Evolutionary conservation across 2,329 filamentous ascomycete genomes (phyloP), one percentile per base, ranked within the genome.

Genomic region (Stenocarpella maydis): DNA sequence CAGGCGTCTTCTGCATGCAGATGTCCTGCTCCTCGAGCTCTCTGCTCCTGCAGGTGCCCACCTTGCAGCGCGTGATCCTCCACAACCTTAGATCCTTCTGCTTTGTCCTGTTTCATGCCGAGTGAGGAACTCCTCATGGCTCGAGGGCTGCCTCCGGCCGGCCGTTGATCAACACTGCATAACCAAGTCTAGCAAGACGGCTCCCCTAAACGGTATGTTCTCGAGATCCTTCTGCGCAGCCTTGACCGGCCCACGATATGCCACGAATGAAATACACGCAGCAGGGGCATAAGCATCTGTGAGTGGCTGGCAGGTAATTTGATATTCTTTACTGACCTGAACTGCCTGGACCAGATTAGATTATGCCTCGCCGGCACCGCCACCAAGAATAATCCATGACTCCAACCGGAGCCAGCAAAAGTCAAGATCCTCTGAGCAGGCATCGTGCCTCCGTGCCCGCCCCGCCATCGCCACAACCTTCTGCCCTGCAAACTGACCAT

Each of bases 81-180:
- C 37, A n/a, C 37, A 65, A 65, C 49, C 63, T 54, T 54, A 37
- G 34, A 45, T 54, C 49, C 61, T 54, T 28, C 21, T 43, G 15
- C 24, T 21, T 49, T 31, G 21, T 31, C 49, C 28, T 39, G 37
- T 45, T 61, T 34, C 39, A 61, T 6, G 19, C 26, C 49, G 31
- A 8, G n/a, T 5, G 10, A 19, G 28, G 61, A 43, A 24, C 31
- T 31, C 31, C 34, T 12, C 7, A 34, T 21, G 45, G n/a, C 45
- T 64, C 28, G 31, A 50, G n/a, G 34, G 28, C 60, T 64, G 21
- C 60, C 60, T 63, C 43, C 45, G 24, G 26, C 45, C 45, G n/a
- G n/a, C 24, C 26, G 37, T 61, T 61, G 39, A 61, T 61, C 55
- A 45, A 34, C 55, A 61, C 43, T 47, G 58, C 41, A 61, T 47